Percentiles rank a stretch among this genome's conserved stretches.
Conservation (phyloP, 352 stramenopile genomes). For the Blastocystis sp. region DNA sequence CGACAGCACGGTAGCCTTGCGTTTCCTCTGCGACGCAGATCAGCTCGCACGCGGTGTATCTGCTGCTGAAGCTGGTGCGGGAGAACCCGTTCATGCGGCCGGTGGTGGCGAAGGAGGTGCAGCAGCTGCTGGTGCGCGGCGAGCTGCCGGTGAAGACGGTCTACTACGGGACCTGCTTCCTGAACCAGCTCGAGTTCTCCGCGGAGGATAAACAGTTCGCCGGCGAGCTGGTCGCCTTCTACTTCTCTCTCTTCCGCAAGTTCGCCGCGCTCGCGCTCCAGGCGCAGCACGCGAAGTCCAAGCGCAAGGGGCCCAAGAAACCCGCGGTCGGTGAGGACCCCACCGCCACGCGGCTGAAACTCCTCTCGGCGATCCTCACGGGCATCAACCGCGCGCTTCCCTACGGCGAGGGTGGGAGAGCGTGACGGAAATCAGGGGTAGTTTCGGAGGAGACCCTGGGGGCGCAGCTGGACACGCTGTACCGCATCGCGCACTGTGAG, state of each 20-base stretch:
- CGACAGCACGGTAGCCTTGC: conserved; percentile 61
- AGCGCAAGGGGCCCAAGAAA: conserved; percentile 52
- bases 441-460: not conserved
- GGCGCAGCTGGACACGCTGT: conserved; percentile 16
- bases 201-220: conserved; percentile 67
- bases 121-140: conserved; percentile 68
- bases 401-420: conserved; percentile 62
- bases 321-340: conserved; percentile 46
- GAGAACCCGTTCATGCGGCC: conserved; percentile 74
- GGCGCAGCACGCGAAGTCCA: conserved; percentile 26
- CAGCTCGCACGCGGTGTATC: conserved; percentile 70
- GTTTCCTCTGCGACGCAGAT: conserved; percentile 63
- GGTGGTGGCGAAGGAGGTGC: conserved; percentile 73
- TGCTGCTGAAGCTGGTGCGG: conserved; percentile 70
- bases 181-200: conserved; percentile 70
- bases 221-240: conserved; percentile 71
- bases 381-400: conserved; percentile 76
- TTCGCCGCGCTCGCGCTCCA: conserved; percentile 63
- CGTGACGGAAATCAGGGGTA: not conserved
- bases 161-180: conserved; percentile 73
- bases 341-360: conserved; percentile 62
- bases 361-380: conserved; percentile 71
- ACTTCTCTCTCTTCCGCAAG: conserved; percentile 75
- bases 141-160: conserved; percentile 73
- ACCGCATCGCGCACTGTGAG: conserved; percentile 25